These are phyloP conservation scores for Botrytis aclada DNA, from an alignment of 2,329 filamentous ascomycete genomes.

Conservation along the genomic window DNA sequence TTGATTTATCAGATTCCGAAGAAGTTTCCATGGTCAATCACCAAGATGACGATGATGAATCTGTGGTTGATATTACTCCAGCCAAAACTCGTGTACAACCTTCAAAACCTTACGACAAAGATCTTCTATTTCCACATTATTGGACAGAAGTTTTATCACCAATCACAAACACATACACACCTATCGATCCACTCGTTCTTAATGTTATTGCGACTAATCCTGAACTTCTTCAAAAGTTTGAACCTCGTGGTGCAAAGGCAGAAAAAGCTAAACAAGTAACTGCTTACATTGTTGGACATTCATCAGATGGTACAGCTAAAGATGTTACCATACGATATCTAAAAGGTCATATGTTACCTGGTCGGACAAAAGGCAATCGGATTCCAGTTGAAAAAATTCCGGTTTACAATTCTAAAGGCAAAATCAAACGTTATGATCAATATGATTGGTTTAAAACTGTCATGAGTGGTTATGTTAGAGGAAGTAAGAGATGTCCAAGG, in stretches of 20 bases:
- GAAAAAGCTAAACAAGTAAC: slow-evolving; percentile 87
- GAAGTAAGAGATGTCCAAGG: slow-evolving; percentile 47
- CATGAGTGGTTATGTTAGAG: slow-evolving; percentile 68
- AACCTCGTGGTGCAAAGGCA: slow-evolving; percentile 78
- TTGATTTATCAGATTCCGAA: slow-evolving; percentile 48
- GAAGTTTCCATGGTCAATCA: slow-evolving; percentile 52
- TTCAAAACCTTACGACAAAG: slow-evolving; percentile 63
- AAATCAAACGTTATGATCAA: slow-evolving; percentile 70
- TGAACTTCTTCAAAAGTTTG: slow-evolving; percentile 70
- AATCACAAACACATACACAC: slow-evolving; percentile 71
- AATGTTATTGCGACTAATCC: slow-evolving; percentile 67
- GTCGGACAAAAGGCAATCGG: slow-evolving; percentile 82
- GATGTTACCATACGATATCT: slow-evolving; percentile 93
- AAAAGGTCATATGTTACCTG: slow-evolving; percentile 75
- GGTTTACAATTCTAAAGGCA: slow-evolving; percentile 73
- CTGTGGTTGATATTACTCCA: slow-evolving; percentile 52
- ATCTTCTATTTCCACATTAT: slow-evolving; percentile 82
- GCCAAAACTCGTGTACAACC: slow-evolving; percentile 21
- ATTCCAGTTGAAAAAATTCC: slow-evolving; percentile 77
- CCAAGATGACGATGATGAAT: slow-evolving; percentile 47
- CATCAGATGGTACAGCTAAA: slow-evolving; percentile 78
- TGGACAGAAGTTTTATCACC: slow-evolving; percentile 91
- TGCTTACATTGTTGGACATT: slow-evolving; percentile 82
- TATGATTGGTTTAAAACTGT: slow-evolving; percentile 86
- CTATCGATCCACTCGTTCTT: slow-evolving; percentile 71